Percentiles rank a stretch among this genome's conserved stretches.
Evolutionary conservation across 192 early-diverging fungal species (phyloP).

Genomic region (Oehlia diaphana): DNA sequence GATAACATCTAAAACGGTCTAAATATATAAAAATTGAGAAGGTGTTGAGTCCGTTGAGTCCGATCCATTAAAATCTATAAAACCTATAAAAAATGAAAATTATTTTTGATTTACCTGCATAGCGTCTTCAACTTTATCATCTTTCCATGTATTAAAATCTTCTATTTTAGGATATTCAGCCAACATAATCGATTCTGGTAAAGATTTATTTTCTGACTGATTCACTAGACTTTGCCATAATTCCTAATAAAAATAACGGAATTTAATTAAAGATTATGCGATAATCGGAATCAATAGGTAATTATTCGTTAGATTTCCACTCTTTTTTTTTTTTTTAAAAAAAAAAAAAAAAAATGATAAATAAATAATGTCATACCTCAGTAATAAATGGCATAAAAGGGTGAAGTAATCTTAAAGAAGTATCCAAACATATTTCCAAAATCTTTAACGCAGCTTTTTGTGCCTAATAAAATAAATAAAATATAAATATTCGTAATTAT

Average conservation of each 20-base stretch:
- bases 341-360: too few relatives aligned
- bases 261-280: neutral
- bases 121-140: conserved; percentile 45
- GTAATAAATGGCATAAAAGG: conserved; percentile 98
- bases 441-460: conserved; percentile 46
- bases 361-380: conserved; percentile 60
- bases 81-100: neutral
- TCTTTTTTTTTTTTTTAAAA: too few relatives aligned
- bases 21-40: neutral
- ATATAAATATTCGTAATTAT: neutral
- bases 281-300: neutral
- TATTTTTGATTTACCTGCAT: conserved; percentile 43
- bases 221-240: conserved; percentile 50
- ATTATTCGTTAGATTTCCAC: too few relatives aligned
- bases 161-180: conserved; percentile 43
- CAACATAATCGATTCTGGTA: conserved; percentile 46
- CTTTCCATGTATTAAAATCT: conserved; percentile 35
- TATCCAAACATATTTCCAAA: conserved; percentile 73
- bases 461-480: conserved; percentile 36
- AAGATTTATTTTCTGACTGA: conserved; percentile 8
- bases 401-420: conserved; percentile 79
- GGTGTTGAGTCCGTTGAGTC: too few relatives aligned
- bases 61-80: neutral
- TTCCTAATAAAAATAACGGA: conserved; percentile 40
- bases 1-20: conserved; percentile 48